Evolutionary conservation across 805 yeast genomes (phyloP).

Genomic region (Hanseniaspora guilliermondii): DNA sequence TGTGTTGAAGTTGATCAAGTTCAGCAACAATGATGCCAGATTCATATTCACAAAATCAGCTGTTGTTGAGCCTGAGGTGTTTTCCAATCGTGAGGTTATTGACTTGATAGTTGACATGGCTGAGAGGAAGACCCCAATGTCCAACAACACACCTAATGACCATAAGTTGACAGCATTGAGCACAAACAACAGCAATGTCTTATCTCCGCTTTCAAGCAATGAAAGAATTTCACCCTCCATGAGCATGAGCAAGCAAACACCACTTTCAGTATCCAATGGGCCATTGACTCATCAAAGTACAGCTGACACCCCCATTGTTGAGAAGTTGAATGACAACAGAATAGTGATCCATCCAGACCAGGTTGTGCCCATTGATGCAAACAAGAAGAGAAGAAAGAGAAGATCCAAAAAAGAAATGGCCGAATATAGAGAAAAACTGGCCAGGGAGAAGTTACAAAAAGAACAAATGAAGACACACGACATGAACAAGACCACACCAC

Average conservation of each 20-base stretch:
- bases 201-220: not conserved
- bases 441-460: not conserved
- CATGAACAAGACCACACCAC: not conserved
- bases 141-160: not conserved
- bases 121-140: conserved; percentile 14
- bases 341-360: conserved; percentile 22
- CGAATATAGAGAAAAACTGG: not conserved
- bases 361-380: conserved; percentile 10
- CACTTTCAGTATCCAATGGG: not conserved
- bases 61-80: conserved; percentile 25
- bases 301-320: conserved; percentile 16
- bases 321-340: conserved; percentile 23
- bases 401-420: conserved; percentile 12
- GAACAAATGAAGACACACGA: not conserved
- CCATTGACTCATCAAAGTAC: not conserved
- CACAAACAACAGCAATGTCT: not conserved
- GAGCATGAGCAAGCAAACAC: not conserved
- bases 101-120: conserved; percentile 28
- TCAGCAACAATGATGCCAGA: conserved; percentile 24
- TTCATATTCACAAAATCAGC: conserved; percentile 28
- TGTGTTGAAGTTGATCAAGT: conserved; percentile 12
- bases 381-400: conserved; percentile 13
- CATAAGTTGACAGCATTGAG: not conserved
- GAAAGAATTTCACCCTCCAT: not conserved
- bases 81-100: conserved; percentile 25